Conservation (phyloP, 345 rosid species). For the Leavenworthia alabamica region DNA sequence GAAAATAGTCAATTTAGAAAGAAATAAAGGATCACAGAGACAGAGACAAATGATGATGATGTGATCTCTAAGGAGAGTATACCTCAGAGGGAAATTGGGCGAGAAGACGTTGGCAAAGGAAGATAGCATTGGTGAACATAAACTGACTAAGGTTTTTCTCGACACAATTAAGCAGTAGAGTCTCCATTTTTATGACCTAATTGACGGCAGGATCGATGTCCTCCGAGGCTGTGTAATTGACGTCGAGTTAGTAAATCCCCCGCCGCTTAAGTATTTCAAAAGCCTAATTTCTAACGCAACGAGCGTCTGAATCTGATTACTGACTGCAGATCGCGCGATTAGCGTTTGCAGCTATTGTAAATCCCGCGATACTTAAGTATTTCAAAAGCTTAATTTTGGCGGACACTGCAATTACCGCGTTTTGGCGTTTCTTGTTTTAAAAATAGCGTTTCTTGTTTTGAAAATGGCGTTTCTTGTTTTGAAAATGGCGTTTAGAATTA, state of each 20-base stretch:
- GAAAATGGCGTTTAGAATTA: neutral
- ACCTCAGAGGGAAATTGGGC: conserved; percentile 94
- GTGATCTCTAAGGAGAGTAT: neutral
- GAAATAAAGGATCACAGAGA: neutral
- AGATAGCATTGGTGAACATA: conserved; percentile 67
- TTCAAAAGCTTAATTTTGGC: conserved; percentile 21
- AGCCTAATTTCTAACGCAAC: conserved; percentile 16
- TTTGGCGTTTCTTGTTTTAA: neutral
- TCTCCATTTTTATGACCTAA: conserved; percentile 27
- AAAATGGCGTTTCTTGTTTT: conserved; percentile 1
- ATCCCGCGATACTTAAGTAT: conserved; percentile 29
- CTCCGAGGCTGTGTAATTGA: neutral
- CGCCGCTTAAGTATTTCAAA: conserved; percentile 32
- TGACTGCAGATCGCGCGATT: too few species aligned
- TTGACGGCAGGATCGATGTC: neutral
- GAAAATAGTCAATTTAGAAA: neutral
- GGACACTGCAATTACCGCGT: neutral
- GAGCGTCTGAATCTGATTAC: too few species aligned
- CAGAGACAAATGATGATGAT: neutral
- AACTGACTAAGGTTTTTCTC: conserved; percentile 61
- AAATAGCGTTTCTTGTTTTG: too few species aligned
- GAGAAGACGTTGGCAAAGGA: conserved; percentile 83
- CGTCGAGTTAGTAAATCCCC: conserved; percentile 22
- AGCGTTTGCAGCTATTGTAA: too few species aligned
- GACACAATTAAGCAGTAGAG: conserved; percentile 33